A percentile compares a stretch with the other conserved stretches of the same genome.
Conservation (phyloP, 2,329 filamentous ascomycete genomes). For the Curvularia verruculosa region DNA sequence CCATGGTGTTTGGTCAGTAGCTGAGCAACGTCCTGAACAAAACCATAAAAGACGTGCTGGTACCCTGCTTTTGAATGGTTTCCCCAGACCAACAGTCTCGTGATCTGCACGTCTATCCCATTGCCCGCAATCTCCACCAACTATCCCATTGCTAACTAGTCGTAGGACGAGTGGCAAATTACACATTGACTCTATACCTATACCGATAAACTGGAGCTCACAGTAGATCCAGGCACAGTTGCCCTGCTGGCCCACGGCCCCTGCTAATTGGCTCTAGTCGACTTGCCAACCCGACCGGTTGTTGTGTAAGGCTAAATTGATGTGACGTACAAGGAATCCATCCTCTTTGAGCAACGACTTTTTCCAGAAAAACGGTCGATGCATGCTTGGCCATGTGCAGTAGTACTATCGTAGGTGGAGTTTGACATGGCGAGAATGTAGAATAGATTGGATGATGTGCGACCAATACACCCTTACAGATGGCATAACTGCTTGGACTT, state of each 20-base stretch:
- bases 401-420: slow-evolving; percentile 1
- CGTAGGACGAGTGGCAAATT: slow-evolving; percentile 9
- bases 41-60: slow-evolving; percentile 7
- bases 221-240: slow-evolving; percentile 15
- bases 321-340: slow-evolving; percentile 9
- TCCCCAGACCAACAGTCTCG: slow-evolving; percentile 4
- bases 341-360: slow-evolving; percentile 11
- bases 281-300: slow-evolving; percentile 27
- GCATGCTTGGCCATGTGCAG: slow-evolving; percentile 18
- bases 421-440: not conserved
- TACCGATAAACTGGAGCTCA: not conserved
- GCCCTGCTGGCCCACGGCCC: slow-evolving; percentile 22
- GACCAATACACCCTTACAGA: slow-evolving; percentile 3
- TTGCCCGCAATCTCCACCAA: slow-evolving; percentile 1
- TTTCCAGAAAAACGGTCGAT: slow-evolving; percentile 25
- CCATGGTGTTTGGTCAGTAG: slow-evolving; percentile 29
- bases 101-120: slow-evolving; percentile 19
- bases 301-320: slow-evolving; percentile 42
- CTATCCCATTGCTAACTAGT: slow-evolving; percentile 32
- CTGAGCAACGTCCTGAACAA: slow-evolving; percentile 15
- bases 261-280: slow-evolving; percentile 26
- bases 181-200: slow-evolving; percentile 11
- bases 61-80: slow-evolving; percentile 22
- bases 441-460: slow-evolving; percentile 16
- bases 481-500: not conserved